Base-by-base conservation (phyloP, 1,139 yeast species). In the Saccharomyces hybrid region DNA sequence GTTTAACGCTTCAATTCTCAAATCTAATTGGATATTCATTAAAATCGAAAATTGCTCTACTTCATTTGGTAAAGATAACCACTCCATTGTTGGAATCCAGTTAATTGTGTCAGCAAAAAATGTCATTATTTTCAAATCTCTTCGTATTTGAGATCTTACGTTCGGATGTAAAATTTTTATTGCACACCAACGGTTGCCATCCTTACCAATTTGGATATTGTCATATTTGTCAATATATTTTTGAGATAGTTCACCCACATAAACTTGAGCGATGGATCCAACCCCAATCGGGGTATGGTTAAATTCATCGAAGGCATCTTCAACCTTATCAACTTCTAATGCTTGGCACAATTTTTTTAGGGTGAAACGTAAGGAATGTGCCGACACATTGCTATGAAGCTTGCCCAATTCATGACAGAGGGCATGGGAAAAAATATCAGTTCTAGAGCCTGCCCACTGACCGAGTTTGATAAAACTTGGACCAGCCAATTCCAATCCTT, bases 361-460 rank as follows among this genome's bases (percentile, higher is more conserved):
- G 0, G 98, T 89, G 42, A 78, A 77, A 1, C 67, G 61, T 44
- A 88, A 69, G 0, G 87, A 74, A 71, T 93, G 99, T 4, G 88
- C 79, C 56, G 79, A 81, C 13, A 93, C 91, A 66, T 88, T 83
- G 13, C 96, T 88, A 68, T 93, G 99, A 54, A 93, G 73, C 41
- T 80, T 73, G 2, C 89, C 81, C 64, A 93, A 73, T 65, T 88
- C 93, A 26, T 80, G 80, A 69, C 99, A 93, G 71, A 93, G 72
- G 50, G 80, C 88, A 52, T 74, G 75, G 2, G 96, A 86, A 71
- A 93, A 91, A 46, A 93, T 87, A 70, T 93, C 99, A 0, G 96
- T 88, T 71, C 99, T 80, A n/a, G 96, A 87, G 2, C 98, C 98
- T 0, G 99, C 99, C 99, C 99, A 93, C 74, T 95, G 99, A 3